phyloP scores from a whole-genome alignment of 768 basidiomycete genomes.

The Podaxis sp. region DNA sequence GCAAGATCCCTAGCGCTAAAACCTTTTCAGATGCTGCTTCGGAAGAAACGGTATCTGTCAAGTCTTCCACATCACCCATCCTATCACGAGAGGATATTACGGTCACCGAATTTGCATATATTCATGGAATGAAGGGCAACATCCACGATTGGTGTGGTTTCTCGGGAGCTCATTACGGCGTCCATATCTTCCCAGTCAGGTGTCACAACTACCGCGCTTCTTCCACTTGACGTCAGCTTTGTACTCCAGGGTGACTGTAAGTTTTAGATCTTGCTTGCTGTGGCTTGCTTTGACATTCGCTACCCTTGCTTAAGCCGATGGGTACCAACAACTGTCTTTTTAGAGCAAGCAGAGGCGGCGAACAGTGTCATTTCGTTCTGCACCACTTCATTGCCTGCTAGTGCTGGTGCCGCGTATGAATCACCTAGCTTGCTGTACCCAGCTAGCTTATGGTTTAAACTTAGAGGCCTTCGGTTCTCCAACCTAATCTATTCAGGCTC shows the following conservation, averaged over 20 bases:
- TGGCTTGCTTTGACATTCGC: slow-evolving; percentile 13
- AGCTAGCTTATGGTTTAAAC: slow-evolving; percentile 62
- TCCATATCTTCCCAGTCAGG: not conserved
- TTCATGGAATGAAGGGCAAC: slow-evolving; percentile 3
- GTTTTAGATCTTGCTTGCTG: slow-evolving; percentile 21
- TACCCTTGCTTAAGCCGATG: slow-evolving; percentile 44
- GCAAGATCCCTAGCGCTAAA: slow-evolving; percentile 44
- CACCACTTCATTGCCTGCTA: slow-evolving; percentile 64
- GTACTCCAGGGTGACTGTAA: slow-evolving; percentile 68
- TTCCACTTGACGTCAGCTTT: slow-evolving; percentile 57
- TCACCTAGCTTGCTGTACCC: slow-evolving; percentile 73
- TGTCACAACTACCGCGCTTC: slow-evolving; percentile 17
- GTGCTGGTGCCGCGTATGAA: slow-evolving; percentile 60
- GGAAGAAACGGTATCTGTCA: slow-evolving; percentile 18
- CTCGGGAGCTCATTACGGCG: not conserved
- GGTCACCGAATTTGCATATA: slow-evolving; percentile 24
- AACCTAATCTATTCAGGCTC: slow-evolving; percentile 80
- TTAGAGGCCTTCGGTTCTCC: slow-evolving; percentile 81
- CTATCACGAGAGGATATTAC: slow-evolving; percentile 21
- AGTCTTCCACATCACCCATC: slow-evolving; percentile 26
- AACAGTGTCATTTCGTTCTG: slow-evolving; percentile 82
- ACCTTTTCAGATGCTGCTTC: slow-evolving; percentile 24
- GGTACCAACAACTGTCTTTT: slow-evolving; percentile 36
- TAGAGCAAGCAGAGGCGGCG: slow-evolving; percentile 69
- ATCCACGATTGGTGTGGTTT: not conserved